phyloP scores from a whole-genome alignment of 495 filamentous ascomycete species.

The Amorphotheca resinae region DNA sequence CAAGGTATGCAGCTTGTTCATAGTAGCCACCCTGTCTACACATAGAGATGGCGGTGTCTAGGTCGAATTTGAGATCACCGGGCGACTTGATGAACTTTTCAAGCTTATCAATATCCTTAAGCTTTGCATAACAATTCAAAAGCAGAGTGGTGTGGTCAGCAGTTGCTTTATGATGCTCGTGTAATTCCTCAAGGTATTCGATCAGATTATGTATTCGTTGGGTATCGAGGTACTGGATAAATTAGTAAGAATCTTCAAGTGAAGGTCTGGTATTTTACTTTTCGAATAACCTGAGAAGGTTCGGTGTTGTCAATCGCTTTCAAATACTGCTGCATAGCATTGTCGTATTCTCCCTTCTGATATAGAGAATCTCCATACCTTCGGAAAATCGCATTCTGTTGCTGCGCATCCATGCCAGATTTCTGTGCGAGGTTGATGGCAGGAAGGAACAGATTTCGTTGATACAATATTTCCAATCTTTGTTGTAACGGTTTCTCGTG shows the following conservation, averaged over 20 bases:
- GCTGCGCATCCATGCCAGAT: conserved; percentile 57
- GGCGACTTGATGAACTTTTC: conserved; percentile 94
- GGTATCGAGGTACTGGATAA: conserved; percentile 68
- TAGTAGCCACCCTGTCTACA: conserved; percentile 97
- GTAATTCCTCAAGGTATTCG: conserved; percentile 91
- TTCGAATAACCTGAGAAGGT: conserved; percentile 86
- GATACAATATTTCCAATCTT: conserved; percentile 85
- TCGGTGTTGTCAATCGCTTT: conserved; percentile 92
- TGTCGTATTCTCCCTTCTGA: conserved; percentile 87
- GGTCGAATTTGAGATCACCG: conserved; percentile 88
- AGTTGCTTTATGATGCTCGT: conserved; percentile 86
- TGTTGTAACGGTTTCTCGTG: conserved; percentile 86
- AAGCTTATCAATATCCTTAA: conserved; percentile 90
- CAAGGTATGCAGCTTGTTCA: conserved; percentile 90
- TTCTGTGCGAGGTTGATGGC: conserved; percentile 93
- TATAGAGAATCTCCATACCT: conserved; percentile 96
- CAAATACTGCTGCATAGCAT: conserved; percentile 96
- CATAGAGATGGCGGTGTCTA: conserved; percentile 96
- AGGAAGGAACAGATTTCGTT: conserved; percentile 80
- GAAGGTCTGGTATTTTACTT: conserved; percentile 32
- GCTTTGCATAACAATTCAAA: conserved; percentile 93
- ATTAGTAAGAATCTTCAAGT: conserved; percentile 1
- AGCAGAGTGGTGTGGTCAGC: conserved; percentile 93
- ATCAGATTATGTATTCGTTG: conserved; percentile 96
- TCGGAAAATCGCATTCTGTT: conserved; percentile 84